Evolutionary conservation across 2,329 filamentous ascomycete genomes (phyloP).

Genomic region (Fusarium nematophilum): DNA sequence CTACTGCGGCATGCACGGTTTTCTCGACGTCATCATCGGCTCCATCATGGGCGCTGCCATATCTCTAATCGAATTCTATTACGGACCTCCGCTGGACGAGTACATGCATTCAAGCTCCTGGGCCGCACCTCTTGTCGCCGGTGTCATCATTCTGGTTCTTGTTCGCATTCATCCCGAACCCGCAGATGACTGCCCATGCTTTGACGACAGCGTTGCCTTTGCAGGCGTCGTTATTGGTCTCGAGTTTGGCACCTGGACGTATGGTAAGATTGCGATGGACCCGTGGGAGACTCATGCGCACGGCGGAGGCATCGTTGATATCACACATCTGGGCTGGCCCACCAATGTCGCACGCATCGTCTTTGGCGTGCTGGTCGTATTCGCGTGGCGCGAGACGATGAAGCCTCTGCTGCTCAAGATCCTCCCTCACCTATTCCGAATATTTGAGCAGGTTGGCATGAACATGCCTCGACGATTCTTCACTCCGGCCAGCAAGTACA

Average conservation of each 20-base stretch:
- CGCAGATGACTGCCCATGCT: slow-evolving; percentile 96
- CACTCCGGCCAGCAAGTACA: slow-evolving; percentile 89
- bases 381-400: slow-evolving; percentile 89
- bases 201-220: slow-evolving; percentile 95
- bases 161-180: slow-evolving; percentile 95
- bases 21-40: slow-evolving; percentile 88
- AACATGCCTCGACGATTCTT: slow-evolving; percentile 91
- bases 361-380: slow-evolving; percentile 84
- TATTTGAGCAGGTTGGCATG: slow-evolving; percentile 82
- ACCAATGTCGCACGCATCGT: slow-evolving; percentile 75
- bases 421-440: slow-evolving; percentile 87
- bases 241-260: slow-evolving; percentile 87
- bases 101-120: slow-evolving; percentile 76
- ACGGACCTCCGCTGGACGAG: slow-evolving; percentile 71
- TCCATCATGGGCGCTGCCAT: slow-evolving; percentile 78
- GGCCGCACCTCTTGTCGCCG: slow-evolving; percentile 71
- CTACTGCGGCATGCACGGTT: slow-evolving; percentile 99
- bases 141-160: slow-evolving; percentile 76
- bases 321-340: slow-evolving; percentile 73
- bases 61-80: slow-evolving; percentile 69
- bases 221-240: slow-evolving; percentile 89
- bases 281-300: slow-evolving; percentile 58
- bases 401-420: slow-evolving; percentile 83
- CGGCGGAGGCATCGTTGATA: slow-evolving; percentile 69
- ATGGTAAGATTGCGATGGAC: slow-evolving; percentile 65